These are phyloP conservation scores for Aegilops tauschii DNA, from an alignment of 176 grass and related monocot genomes.

Conservation along the genomic window DNA sequence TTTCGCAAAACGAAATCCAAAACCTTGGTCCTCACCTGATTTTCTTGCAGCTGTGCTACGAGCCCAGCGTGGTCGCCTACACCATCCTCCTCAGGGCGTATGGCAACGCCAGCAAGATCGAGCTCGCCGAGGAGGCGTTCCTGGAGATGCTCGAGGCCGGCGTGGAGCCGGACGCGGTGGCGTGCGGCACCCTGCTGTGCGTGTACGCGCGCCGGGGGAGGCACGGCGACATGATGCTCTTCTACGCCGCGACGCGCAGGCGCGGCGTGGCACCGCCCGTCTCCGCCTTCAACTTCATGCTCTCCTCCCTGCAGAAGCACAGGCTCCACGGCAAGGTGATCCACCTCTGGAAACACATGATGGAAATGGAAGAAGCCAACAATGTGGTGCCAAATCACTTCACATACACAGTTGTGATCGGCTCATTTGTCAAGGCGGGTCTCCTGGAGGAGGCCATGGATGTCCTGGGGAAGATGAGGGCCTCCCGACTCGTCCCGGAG, in stretches of 20 bases:
- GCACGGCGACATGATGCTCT: slow-evolving; percentile 83
- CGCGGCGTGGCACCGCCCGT: slow-evolving; percentile 53
- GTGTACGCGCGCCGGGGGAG: slow-evolving; percentile 76
- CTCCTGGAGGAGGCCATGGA: slow-evolving; percentile 64
- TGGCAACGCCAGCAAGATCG: slow-evolving; percentile 65
- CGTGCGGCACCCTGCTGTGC: slow-evolving; percentile 88
- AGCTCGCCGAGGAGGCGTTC: slow-evolving; percentile 77
- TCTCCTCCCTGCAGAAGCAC: slow-evolving; percentile 94
- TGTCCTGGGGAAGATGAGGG: slow-evolving; percentile 57
- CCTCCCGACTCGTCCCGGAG: slow-evolving; percentile 42
- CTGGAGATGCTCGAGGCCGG: slow-evolving; percentile 92
- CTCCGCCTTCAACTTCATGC: slow-evolving; percentile 87
- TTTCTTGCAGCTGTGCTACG: slow-evolving; percentile 70
- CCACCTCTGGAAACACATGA: slow-evolving; percentile 70
- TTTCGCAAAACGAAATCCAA: no score
- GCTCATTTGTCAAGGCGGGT: slow-evolving; percentile 56
- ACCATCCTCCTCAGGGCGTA: slow-evolving; percentile 79
- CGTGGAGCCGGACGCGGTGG: slow-evolving; percentile 77
- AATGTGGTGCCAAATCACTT: slow-evolving; percentile 59
- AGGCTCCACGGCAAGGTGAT: slow-evolving; percentile 72
- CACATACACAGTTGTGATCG: slow-evolving; percentile 63
- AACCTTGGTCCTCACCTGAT: no score
- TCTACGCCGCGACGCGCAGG: slow-evolving; percentile 61
- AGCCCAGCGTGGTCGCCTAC: slow-evolving; percentile 84
- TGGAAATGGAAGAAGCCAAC: slow-evolving; percentile 34